Evolutionary conservation across 139 green algal genomes (phyloP), one percentile per base, ranked within the genome.

Genomic region (Coelastrella sp.): DNA sequence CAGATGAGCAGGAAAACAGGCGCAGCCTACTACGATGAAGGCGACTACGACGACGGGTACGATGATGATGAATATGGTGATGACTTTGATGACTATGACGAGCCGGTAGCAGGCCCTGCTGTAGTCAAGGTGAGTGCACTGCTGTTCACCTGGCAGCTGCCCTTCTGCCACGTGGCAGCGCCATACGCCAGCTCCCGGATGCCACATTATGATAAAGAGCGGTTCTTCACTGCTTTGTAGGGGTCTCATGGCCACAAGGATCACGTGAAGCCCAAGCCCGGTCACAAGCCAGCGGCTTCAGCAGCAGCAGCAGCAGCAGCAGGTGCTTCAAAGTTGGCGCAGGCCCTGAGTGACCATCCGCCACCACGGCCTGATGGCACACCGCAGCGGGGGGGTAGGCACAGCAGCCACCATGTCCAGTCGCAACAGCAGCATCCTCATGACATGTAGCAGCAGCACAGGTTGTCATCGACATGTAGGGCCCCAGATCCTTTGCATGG

Each of bases 321-420:
- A 97, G 96, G 96, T 97, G 96, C 95, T 61, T 98, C 96, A 82
- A 66, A 83, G 10, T 90, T 98, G 76, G 96, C 96, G 8, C 92
- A 89, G 49, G 87, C 14, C 35, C 84, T 98, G 49, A 95, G 91
- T 76, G 93, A 95, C 66, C 93, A 94, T 12, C 95, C 95, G 12
- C 95, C 95, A 0, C 81, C 0, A 4, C 85, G 35, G 1, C 93
- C 93, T 8, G 84, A 91, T 74, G 95, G 94, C 85, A 94, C 85
- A 86, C 83, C 84, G 19, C 94, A 96, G 87, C 78, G 82, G 91
- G 95, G 94, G 78, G 95, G 95, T 97, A 92, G 58, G 60, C 25
- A 70, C 57, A 63, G 20, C 27, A 59, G 56, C 15, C 25, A 20
- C 17, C 63, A 60, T 65, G 12, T 78, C 25, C 75, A 82, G 75